Conservation (phyloP, 441 rosid genomes). For the Euphorbia celastroides region DNA sequence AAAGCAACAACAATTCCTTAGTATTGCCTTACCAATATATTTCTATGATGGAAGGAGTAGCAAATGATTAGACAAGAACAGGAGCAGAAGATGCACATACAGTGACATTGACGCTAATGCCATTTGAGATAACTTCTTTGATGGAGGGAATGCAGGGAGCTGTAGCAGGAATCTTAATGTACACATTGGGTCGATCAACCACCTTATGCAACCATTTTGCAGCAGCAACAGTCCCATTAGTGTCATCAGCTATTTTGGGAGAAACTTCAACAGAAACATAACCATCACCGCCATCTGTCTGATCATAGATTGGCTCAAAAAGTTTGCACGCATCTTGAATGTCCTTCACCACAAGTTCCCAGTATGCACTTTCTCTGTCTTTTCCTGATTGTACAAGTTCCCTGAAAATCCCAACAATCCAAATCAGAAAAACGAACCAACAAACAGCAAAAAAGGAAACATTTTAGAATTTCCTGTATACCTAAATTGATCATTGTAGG, state of each 20-base stretch:
- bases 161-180: constrained; percentile 98
- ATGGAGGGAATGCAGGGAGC: constrained; percentile 91
- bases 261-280: constrained; percentile 98
- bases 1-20: too few relatives aligned
- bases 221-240: constrained; percentile 80
- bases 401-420: constrained; percentile 33
- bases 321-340: constrained; percentile 97
- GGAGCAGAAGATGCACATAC: constrained; percentile 55
- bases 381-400: constrained; percentile 88
- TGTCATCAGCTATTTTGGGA: constrained; percentile 88
- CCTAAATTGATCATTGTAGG: constrained; percentile 98
- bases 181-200: constrained; percentile 78
- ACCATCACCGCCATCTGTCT: constrained; percentile 89
- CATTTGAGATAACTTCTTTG: constrained; percentile 81
- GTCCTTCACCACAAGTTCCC: constrained; percentile 98
- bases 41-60: background rate
- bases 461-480: constrained; percentile 15
- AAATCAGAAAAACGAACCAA: background rate
- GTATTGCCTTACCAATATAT: too few relatives aligned
- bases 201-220: constrained; percentile 86
- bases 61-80: background rate
- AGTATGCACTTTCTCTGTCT: constrained; percentile 79
- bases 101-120: constrained; percentile 94
- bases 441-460: background rate
- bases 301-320: constrained; percentile 85